Conservation (phyloP, 371 early-diverging fungal genomes). For the Mortierella sp. region DNA sequence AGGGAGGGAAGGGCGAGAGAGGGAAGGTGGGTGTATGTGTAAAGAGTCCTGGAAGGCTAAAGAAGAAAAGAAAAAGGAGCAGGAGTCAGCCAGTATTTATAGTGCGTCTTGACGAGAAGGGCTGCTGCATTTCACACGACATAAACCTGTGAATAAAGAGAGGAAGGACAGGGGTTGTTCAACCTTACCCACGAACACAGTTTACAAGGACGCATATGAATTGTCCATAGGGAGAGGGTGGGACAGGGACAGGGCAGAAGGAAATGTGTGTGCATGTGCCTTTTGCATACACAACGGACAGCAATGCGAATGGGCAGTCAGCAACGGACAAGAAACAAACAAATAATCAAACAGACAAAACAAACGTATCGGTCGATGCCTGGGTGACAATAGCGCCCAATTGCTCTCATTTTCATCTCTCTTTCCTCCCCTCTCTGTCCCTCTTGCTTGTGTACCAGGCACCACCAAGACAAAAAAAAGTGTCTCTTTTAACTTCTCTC, state of each 20-base stretch:
- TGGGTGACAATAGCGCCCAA: background rate
- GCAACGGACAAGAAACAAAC: too few species aligned
- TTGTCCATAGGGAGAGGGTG: too few species aligned
- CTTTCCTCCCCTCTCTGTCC: background rate
- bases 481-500: background rate
- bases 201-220: background rate
- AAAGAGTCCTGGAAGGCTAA: conserved; percentile 8
- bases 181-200: background rate
- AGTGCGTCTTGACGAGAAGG: background rate
- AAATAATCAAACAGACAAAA: background rate
- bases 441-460: background rate
- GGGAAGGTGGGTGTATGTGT: conserved; percentile 4
- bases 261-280: background rate
- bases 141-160: background rate
- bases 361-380: background rate
- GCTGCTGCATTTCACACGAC: background rate
- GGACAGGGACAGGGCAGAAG: background rate
- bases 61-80: background rate
- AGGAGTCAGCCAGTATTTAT: background rate
- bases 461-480: background rate
- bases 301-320: too few species aligned
- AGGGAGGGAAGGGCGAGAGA: background rate
- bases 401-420: conserved; percentile 2
- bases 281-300: background rate
- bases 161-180: background rate